Base-by-base conservation (phyloP, 1,284 basidiomycete genomes). In the Tilletia caries region DNA sequence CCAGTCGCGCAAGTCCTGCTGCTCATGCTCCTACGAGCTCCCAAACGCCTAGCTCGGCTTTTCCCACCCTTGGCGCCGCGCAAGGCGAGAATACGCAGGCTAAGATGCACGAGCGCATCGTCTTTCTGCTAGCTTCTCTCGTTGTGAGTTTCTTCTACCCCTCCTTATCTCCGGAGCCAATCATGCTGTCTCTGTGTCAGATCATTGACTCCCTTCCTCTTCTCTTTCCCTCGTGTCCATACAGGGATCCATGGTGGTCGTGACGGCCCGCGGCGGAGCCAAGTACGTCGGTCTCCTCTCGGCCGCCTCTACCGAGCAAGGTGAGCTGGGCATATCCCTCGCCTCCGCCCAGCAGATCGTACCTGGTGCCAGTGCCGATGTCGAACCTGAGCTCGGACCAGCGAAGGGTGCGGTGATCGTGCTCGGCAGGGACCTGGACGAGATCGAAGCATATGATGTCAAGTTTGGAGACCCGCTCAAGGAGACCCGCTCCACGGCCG, bases 211-310 rank as follows among this genome's bases (percentile, higher is more conserved):
- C 10, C 8, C 15, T 15, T 41, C 10, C 15, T 41, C 37, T 41
- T 41, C 37, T 15, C 20, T 34, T n/a, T 34, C 27, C 12, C 15
- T 67, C 43, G 10, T n/a, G n/a, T n/a, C n/a, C n/a, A n/a, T 27
- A 6, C 41, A 64, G 43, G 77, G 78, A 66, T 75, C 74, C 43
- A 72, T 77, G 3, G 77, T 79, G 69, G 73, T 72, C n/a, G 79
- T 76, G 27, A 74, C 72, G 23, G 73, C 76, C 68, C 76, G 71
- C 32, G 70, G 68, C 58, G 79, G 81, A 23, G 32, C 67, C 41
- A 68, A 74, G 13, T 78, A 75, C 69, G 77, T 79, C n/a, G 81
- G 81, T 32, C 77, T 82, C 52, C 73, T 82, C 32, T 77, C 76
- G 1, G 68, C 73, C 13, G 77, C 77, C 37, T 70, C 72, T 62